phyloP scores from a whole-genome alignment of 169 alveolate genomes.

The Cryptosporidium xiaoi region DNA sequence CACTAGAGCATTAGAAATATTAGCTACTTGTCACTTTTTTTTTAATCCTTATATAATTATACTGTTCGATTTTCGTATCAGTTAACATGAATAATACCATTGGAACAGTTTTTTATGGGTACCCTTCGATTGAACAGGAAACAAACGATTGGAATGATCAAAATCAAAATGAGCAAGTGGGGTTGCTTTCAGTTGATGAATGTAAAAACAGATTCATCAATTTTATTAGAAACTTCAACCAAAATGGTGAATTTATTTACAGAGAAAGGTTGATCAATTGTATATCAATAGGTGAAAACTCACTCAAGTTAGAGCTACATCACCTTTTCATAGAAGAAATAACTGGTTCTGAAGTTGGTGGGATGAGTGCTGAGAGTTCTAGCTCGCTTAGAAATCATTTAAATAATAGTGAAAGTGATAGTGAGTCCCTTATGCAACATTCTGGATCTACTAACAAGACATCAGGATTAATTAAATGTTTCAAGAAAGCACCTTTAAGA shows the following conservation, averaged over 20 bases:
- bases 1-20: too few relatives aligned
- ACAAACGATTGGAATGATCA: constrained; percentile 33
- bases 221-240: constrained; percentile 76
- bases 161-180: not conserved
- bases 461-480: constrained; percentile 80
- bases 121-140: constrained; percentile 4
- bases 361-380: constrained; percentile 77
- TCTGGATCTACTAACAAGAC: not conserved
- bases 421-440: not conserved
- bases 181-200: constrained; percentile 40
- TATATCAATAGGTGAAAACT: constrained; percentile 66
- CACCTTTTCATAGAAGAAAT: constrained; percentile 83
- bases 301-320: constrained; percentile 77
- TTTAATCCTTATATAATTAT: too few relatives aligned
- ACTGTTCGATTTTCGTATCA: not conserved
- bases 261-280: constrained; percentile 75
- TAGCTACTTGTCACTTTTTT: too few relatives aligned
- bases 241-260: constrained; percentile 72
- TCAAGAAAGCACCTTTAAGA: constrained; percentile 85
- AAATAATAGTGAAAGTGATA: constrained; percentile 13
- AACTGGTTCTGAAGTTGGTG: constrained; percentile 78
- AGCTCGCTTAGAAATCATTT: constrained; percentile 19
- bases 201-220: constrained; percentile 47
- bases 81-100: constrained; percentile 6
- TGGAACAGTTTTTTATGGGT: constrained; percentile 55